These are phyloP conservation scores for Cucurbita moschata DNA, from an alignment of 306 rosid genomes.

Conservation along the genomic window DNA sequence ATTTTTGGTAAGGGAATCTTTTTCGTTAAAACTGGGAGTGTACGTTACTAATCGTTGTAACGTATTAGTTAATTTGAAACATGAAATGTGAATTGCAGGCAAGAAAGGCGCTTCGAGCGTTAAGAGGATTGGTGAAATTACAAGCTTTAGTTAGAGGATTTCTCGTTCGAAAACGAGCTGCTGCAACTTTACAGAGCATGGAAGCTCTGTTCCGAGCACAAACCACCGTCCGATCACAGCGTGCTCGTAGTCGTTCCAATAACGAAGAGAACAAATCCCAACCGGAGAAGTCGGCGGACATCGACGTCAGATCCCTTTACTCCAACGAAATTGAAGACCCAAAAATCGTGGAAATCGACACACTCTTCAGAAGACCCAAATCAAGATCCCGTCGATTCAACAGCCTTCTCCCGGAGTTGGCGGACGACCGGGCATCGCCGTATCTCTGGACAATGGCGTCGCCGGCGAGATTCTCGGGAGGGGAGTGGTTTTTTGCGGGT, in stretches of 20 bases:
- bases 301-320: not conserved
- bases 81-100: constrained; percentile 40
- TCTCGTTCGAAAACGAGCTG: constrained; percentile 75
- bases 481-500: constrained; percentile 46
- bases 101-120: constrained; percentile 74
- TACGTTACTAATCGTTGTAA: not conserved
- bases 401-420: constrained; percentile 40
- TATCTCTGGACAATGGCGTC: constrained; percentile 43
- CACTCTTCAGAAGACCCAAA: constrained; percentile 45
- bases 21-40: not conserved
- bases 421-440: constrained; percentile 33
- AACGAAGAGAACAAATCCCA: constrained; percentile 40
- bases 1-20: constrained; percentile 38
- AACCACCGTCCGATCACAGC: constrained; percentile 41
- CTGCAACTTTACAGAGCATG: constrained; percentile 85
- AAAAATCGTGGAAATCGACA: constrained; percentile 76
- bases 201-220: constrained; percentile 91
- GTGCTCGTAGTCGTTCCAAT: constrained; percentile 78
- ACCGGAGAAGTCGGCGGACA: constrained; percentile 41
- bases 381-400: constrained; percentile 46
- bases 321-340: constrained; percentile 50
- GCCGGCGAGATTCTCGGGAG: constrained; percentile 19
- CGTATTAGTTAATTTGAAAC: not conserved
- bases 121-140: constrained; percentile 76
- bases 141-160: constrained; percentile 89